Base-by-base conservation (phyloP, 305 asterid genomes). In the Fraxinus albicans region DNA sequence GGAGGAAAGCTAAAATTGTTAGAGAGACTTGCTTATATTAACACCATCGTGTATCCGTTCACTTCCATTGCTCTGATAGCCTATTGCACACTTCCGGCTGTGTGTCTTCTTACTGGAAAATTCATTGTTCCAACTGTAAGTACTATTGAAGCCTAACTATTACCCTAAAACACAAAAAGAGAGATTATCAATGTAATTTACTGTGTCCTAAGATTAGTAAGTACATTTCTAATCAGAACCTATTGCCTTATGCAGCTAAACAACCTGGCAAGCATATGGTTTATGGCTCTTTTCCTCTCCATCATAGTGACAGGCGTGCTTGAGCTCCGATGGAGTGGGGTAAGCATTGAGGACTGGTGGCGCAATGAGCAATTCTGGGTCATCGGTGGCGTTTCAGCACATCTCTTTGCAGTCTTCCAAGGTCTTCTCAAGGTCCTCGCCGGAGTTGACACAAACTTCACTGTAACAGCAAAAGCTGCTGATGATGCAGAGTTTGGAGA, bases 281-380 rank as follows among this genome's bases (percentile, higher is more conserved):
- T 94, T 84, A 81, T 92, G 17, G 96, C 96, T 2, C 98, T 93
- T 70, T 94, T 94, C 90, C 84, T 93, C 73, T 89, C 98, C 86
- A 93, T 94, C 89, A 89, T 93, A 84, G 83, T 63, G 29, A 91
- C 97, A 3, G 93, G 97, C 1, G 86, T 92, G 33, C 95, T 94
- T 25, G 97, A 94, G 90, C 92, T 94, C 7, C 91, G 95, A 12
- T 94, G 97, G 98, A 91, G 96, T 77, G 91, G 93, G 8, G 96
- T 94, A 25, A 91, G 98, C 92, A 94, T 94, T 1, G 96, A 94
- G 86, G 97, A 92, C 74, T 94, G 94, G 97, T 92, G 97, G 98
- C 85, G 97, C 8, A 94, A 94, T 34, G 97, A 94, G 86, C 98
- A 94, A 73, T 94, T 94, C 86, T 94, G 97, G 98, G 95, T 25